Conservation (phyloP, 495 filamentous ascomycete genomes). For the Arthonia radiata region DNA sequence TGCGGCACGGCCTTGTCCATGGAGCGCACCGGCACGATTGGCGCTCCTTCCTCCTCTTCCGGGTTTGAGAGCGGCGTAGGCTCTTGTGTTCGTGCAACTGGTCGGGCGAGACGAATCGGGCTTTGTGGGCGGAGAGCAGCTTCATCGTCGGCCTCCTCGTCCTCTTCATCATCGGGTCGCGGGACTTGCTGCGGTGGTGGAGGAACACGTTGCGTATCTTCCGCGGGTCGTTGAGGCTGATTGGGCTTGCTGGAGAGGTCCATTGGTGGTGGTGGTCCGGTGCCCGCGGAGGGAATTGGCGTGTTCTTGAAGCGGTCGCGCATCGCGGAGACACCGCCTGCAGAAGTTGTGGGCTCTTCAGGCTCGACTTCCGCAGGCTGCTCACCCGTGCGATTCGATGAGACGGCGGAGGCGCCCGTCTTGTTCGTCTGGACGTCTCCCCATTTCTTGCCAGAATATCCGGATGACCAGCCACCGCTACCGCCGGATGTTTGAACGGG, state of each 20-base stretch:
- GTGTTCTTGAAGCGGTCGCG: conserved; percentile 56
- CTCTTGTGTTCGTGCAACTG: conserved; percentile 39
- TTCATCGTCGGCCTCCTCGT: conserved; percentile 7
- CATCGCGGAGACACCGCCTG: conserved; percentile 39
- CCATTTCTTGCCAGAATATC: conserved; percentile 72
- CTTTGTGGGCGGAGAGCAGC: conserved; percentile 25
- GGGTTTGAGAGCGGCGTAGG: too few relatives aligned
- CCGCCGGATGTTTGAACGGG: conserved; percentile 47
- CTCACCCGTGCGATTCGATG: conserved; percentile 33
- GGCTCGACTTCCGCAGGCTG: conserved; percentile 21
- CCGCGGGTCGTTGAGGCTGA: conserved; percentile 26
- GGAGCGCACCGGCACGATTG: conserved; percentile 28
- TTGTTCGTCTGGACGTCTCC: conserved; percentile 50
- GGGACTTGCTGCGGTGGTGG: conserved; percentile 33
- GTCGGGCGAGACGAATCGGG: conserved; percentile 71
- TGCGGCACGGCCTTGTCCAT: conserved; percentile 32
- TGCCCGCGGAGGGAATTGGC: conserved; percentile 18
- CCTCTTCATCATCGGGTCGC: conserved; percentile 24
- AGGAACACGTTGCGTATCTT: conserved; percentile 21
- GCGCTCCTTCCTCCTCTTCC: conserved; percentile 26
- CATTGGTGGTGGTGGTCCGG: conserved; percentile 30
- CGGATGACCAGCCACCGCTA: conserved; percentile 67
- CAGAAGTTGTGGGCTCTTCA: conserved; percentile 23
- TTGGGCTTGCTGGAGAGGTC: conserved; percentile 35
- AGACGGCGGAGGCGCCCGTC: conserved; percentile 35